phyloP scores from a whole-genome alignment of 108 stramenopile species.

The Skeletonema potamos region DNA sequence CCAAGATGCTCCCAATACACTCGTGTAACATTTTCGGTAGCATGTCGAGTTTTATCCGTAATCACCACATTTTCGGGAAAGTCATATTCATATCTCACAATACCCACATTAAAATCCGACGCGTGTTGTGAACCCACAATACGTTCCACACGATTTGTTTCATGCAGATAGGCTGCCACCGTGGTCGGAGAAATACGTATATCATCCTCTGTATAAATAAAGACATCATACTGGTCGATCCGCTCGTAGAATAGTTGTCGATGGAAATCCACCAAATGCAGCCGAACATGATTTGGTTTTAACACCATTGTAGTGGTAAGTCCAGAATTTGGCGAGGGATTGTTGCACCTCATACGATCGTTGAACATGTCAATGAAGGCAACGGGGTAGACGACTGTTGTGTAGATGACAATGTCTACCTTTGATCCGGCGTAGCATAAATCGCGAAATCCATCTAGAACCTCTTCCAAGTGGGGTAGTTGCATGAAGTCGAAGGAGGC shows the following conservation, averaged over 20 bases:
- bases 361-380: constrained; percentile 78
- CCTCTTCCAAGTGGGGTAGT: constrained; percentile 81
- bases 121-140: constrained; percentile 50
- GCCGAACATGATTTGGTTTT: constrained; percentile 50
- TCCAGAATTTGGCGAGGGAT: constrained; percentile 45
- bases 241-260: constrained; percentile 76
- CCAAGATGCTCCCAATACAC: constrained; percentile 87
- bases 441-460: constrained; percentile 77
- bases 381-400: constrained; percentile 63
- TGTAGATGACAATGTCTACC: constrained; percentile 75
- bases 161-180: constrained; percentile 73
- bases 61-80: constrained; percentile 81
- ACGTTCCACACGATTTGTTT: constrained; percentile 61
- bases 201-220: constrained; percentile 88
- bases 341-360: constrained; percentile 60
- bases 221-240: constrained; percentile 76
- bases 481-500: constrained; percentile 85
- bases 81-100: constrained; percentile 89
- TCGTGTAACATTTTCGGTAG: constrained; percentile 78
- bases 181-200: constrained; percentile 79
- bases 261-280: constrained; percentile 86
- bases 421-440: constrained; percentile 71
- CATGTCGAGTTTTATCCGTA: constrained; percentile 86
- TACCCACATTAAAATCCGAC: constrained; percentile 79
- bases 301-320: constrained; percentile 64